These are phyloP conservation scores for Saksenaea oblongispora DNA, from an alignment of 371 early-diverging fungal species.

Conservation along the genomic window DNA sequence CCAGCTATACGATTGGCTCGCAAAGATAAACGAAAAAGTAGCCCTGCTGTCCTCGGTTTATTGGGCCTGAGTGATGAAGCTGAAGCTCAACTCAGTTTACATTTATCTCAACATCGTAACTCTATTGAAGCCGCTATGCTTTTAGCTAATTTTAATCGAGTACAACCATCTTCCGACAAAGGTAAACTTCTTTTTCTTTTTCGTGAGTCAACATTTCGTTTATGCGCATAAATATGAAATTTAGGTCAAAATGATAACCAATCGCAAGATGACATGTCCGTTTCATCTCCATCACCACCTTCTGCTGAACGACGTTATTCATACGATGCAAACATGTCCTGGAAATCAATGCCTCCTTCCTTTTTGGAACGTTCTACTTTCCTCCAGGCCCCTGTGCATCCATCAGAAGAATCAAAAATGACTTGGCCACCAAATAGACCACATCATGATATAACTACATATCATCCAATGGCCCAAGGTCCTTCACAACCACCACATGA, in stretches of 20 bases:
- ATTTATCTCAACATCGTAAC: slow-evolving; percentile 46
- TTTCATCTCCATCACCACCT: slow-evolving; percentile 24
- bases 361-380: slow-evolving; percentile 32
- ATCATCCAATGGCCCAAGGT: neutral
- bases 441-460: neutral
- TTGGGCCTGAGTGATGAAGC: slow-evolving; percentile 35
- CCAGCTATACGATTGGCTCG: slow-evolving; percentile 14
- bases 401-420: neutral
- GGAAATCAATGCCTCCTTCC: slow-evolving; percentile 43
- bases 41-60: slow-evolving; percentile 48
- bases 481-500: slow-evolving; percentile 1
- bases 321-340: slow-evolving; percentile 45
- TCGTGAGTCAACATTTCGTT: neutral
- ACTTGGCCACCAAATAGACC: slow-evolving; percentile 7
- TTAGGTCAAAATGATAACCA: slow-evolving; percentile 8
- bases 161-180: slow-evolving; percentile 21
- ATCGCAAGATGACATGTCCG: slow-evolving; percentile 52
- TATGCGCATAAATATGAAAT: slow-evolving; percentile 3
- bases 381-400: slow-evolving; percentile 8
- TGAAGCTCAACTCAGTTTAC: slow-evolving; percentile 31
- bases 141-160: slow-evolving; percentile 46
- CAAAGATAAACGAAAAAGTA: slow-evolving; percentile 51
- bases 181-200: neutral
- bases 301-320: slow-evolving; percentile 40
- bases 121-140: slow-evolving; percentile 57